These are phyloP conservation scores for Aureobasidium sp. DNA, from an alignment of 2,329 filamentous ascomycete species.

Conservation along the genomic window DNA sequence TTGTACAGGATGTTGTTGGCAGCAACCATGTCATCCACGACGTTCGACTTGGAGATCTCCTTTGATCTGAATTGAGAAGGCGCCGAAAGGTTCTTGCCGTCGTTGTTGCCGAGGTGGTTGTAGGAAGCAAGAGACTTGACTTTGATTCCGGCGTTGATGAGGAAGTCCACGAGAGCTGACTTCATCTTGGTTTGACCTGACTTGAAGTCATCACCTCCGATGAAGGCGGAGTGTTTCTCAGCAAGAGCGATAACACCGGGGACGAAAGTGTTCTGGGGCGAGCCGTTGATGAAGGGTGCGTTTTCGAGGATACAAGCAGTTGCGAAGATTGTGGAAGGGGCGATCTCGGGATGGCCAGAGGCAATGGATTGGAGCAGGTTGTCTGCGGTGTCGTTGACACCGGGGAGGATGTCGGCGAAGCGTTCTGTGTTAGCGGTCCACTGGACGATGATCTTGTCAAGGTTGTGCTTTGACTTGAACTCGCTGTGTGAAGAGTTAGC, in stretches of 20 bases:
- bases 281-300: slow-evolving; percentile 96
- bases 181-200: slow-evolving; percentile 99
- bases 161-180: slow-evolving; percentile 93
- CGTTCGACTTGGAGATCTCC: slow-evolving; percentile 99
- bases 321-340: slow-evolving; percentile 91
- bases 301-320: slow-evolving; percentile 88
- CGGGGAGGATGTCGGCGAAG: slow-evolving; percentile 76
- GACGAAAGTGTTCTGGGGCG: slow-evolving; percentile 97
- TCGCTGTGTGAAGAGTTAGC: slow-evolving; percentile 43
- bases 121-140: slow-evolving; percentile 97
- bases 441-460: slow-evolving; percentile 94
- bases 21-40: slow-evolving; percentile 98
- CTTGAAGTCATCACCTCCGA: slow-evolving; percentile 99
- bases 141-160: slow-evolving; percentile 98
- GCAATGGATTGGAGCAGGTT: slow-evolving; percentile 86
- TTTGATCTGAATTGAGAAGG: slow-evolving; percentile 99
- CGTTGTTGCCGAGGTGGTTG: slow-evolving; percentile 99
- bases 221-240: slow-evolving; percentile 77
- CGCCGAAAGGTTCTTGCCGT: slow-evolving; percentile 96
- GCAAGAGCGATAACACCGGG: slow-evolving; percentile 85
- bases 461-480: slow-evolving; percentile 75
- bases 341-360: slow-evolving; percentile 77
- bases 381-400: slow-evolving; percentile 93
- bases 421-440: slow-evolving; percentile 99
- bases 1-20: slow-evolving; percentile 88